A percentile compares a stretch with the other conserved stretches of the same genome.
These are phyloP conservation scores for Dothistroma septosporum DNA, from an alignment of 2,329 filamentous ascomycete genomes.

Conservation along the genomic window DNA sequence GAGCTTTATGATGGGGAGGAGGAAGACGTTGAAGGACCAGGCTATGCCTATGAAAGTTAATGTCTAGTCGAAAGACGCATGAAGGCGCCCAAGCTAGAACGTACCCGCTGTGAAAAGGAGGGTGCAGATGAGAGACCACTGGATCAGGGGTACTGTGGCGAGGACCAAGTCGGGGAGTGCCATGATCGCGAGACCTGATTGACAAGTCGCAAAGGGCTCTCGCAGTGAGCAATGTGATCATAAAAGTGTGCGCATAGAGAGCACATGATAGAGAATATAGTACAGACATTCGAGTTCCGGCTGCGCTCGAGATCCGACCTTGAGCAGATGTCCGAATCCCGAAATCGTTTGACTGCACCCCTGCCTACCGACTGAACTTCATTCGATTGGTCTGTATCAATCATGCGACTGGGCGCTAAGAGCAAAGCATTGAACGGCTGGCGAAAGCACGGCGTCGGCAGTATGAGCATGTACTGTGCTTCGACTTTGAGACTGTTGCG, in stretches of 20 bases:
- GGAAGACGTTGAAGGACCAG: constrained; percentile 2
- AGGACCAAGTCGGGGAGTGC: neutral
- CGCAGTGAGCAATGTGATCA: too few species aligned
- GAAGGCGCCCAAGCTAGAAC: neutral
- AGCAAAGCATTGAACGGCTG: too few species aligned
- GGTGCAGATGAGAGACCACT: neutral
- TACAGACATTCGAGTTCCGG: neutral
- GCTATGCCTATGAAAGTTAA: neutral
- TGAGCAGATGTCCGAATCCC: neutral
- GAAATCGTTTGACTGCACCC: neutral
- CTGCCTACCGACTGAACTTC: neutral
- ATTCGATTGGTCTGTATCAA: neutral
- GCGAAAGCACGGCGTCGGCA: too few species aligned
- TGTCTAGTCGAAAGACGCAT: too few species aligned
- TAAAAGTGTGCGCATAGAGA: neutral
- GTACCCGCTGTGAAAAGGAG: neutral
- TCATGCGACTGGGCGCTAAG: too few species aligned
- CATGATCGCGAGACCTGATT: neutral
- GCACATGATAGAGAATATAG: neutral
- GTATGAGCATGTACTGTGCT: too few species aligned
- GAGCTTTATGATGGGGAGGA: constrained; percentile 6
- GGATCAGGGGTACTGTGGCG: neutral
- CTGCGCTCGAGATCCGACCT: neutral
- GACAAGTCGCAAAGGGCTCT: too few species aligned
- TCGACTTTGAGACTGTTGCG: too few species aligned